These are phyloP conservation scores for Rhodotorula glutinis DNA, from an alignment of 1,284 basidiomycete species.

Conservation along the genomic window DNA sequence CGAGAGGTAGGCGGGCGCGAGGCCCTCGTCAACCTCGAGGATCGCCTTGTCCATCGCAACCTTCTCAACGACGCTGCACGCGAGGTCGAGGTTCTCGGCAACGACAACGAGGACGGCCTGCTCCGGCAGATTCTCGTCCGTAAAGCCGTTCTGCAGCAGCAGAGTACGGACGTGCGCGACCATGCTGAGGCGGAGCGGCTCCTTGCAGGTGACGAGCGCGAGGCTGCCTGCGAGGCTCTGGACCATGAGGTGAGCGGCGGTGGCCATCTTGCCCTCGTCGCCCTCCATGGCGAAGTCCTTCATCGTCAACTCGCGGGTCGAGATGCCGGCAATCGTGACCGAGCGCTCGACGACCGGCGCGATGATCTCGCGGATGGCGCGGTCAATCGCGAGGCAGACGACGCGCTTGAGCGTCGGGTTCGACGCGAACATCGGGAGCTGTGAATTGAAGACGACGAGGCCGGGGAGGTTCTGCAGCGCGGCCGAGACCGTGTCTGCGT, in stretches of 20 bases:
- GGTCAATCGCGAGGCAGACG: constrained; percentile 85
- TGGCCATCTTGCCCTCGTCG: constrained; percentile 84
- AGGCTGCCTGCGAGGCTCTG: constrained; percentile 95
- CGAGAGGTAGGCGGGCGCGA: constrained; percentile 74
- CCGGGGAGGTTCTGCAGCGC: constrained; percentile 71
- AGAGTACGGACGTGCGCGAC: constrained; percentile 80
- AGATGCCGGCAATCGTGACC: constrained; percentile 98
- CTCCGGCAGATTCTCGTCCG: constrained; percentile 60
- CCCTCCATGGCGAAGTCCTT: constrained; percentile 97
- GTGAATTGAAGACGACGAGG: constrained; percentile 71
- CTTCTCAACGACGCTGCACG: constrained; percentile 92
- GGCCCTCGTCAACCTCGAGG: constrained; percentile 89
- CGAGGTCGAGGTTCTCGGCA: constrained; percentile 89
- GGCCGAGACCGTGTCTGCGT: constrained; percentile 55
- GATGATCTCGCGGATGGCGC: constrained; percentile 96
- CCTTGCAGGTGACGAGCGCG: constrained; percentile 97
- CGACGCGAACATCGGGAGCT: constrained; percentile 61
- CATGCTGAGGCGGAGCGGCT: constrained; percentile 89
- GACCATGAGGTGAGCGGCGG: constrained; percentile 93
- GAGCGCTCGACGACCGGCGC: constrained; percentile 96
- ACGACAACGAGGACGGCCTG: constrained; percentile 71
- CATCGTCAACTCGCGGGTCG: constrained; percentile 87
- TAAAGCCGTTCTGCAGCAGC: constrained; percentile 78
- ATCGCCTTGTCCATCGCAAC: constrained; percentile 96
- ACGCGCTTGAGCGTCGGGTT: constrained; percentile 87